These are phyloP conservation scores for Daldinia decipiens DNA, from an alignment of 495 filamentous ascomycete genomes.

Conservation along the genomic window DNA sequence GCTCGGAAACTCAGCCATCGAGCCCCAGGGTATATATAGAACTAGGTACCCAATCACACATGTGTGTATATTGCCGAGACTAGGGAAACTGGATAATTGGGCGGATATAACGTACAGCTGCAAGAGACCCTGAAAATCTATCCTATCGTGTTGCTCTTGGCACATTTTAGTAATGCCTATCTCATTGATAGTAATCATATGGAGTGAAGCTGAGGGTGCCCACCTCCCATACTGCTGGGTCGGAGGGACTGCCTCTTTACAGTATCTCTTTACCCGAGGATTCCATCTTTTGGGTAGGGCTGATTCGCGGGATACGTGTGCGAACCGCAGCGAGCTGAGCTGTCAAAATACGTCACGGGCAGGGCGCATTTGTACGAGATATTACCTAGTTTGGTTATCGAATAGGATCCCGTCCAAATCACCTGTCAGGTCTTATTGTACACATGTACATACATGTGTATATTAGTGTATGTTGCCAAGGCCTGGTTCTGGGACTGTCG, in stretches of 20 bases:
- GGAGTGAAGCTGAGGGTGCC: neutral
- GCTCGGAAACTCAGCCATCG: conserved; percentile 1
- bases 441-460: neutral
- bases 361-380: conserved; percentile 5
- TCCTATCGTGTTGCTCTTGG: neutral
- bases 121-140: neutral
- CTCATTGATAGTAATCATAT: neutral
- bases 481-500: neutral
- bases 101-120: neutral
- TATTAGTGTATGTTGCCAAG: neutral
- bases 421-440: neutral
- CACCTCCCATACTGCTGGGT: conserved; percentile 3
- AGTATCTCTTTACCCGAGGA: neutral
- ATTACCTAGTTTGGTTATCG: conserved; percentile 7
- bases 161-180: neutral
- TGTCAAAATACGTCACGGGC: conserved; percentile 3
- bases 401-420: neutral
- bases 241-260: conserved; percentile 4
- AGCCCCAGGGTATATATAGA: conserved; percentile 5
- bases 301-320: conserved; percentile 3
- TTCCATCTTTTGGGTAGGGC: neutral
- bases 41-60: neutral
- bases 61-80: conserved; percentile 2
- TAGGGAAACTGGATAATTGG: conserved; percentile 3
- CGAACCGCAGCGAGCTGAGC: neutral